Percentiles rank a stretch among this genome's conserved stretches.
Conservation (phyloP, 2,329 filamentous ascomycete genomes). For the Epichloe sp. region DNA sequence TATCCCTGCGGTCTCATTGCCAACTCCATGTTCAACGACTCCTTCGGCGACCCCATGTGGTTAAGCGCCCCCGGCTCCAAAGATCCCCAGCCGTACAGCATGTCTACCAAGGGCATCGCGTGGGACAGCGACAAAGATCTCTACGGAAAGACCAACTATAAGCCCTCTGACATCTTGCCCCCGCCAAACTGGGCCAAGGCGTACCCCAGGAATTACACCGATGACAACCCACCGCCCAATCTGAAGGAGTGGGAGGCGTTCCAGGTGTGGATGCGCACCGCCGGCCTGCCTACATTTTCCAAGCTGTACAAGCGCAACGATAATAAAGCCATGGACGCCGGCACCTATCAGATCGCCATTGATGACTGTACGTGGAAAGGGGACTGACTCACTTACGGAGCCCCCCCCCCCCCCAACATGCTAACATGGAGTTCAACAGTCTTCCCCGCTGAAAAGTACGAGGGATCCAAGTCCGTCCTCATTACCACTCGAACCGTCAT, state of each 20-base stretch:
- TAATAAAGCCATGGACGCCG: constrained; percentile 48
- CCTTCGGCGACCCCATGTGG: constrained; percentile 53
- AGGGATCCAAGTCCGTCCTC: constrained; percentile 79
- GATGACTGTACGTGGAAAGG: constrained; percentile 52
- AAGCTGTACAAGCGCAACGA: constrained; percentile 85
- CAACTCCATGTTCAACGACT: constrained; percentile 96
- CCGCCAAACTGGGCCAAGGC: constrained; percentile 73
- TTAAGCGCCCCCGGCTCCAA: constrained; percentile 32
- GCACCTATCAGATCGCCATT: constrained; percentile 66
- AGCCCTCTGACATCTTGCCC: constrained; percentile 52
- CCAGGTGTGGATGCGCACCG: constrained; percentile 98
- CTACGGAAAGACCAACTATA: constrained; percentile 60
- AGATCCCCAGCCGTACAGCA: constrained; percentile 46
- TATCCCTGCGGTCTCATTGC: constrained; percentile 95
- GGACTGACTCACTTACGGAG: too few relatives aligned
- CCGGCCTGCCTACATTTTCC: constrained; percentile 85
- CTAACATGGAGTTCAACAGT: constrained; percentile 33
- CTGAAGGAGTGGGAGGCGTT: constrained; percentile 69
- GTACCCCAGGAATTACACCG: constrained; percentile 59
- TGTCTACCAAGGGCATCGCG: constrained; percentile 70
- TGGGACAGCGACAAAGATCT: constrained; percentile 75
- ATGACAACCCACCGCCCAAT: constrained; percentile 52
- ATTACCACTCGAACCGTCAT: constrained; percentile 85
- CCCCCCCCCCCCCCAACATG: background rate
- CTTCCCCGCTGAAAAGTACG: constrained; percentile 67